These are phyloP conservation scores for Lecanicillium sp. DNA, from an alignment of 2,329 filamentous ascomycete genomes.

Conservation along the genomic window DNA sequence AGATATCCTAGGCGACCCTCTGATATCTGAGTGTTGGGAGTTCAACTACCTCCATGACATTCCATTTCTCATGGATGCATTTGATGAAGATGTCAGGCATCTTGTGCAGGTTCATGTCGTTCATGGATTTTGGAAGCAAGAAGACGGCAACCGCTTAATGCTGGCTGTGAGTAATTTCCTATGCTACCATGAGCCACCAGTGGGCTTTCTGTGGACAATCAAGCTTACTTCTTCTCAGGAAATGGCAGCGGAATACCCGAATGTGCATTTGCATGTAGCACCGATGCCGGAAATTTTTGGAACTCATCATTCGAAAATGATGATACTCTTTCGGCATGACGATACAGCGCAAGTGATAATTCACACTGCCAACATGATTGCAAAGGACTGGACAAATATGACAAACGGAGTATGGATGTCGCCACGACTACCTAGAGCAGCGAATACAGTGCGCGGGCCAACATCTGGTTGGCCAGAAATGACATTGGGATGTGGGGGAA, in stretches of 20 bases:
- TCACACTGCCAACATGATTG: constrained; percentile 89
- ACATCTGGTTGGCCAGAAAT: constrained; percentile 9
- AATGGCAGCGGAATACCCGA: constrained; percentile 51
- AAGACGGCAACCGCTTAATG: constrained; percentile 48
- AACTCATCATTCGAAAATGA: constrained; percentile 82
- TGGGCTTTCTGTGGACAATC: too few relatives aligned
- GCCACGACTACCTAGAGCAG: constrained; percentile 52
- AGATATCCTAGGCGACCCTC: constrained; percentile 64
- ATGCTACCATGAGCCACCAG: too few relatives aligned
- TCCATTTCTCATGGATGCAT: constrained; percentile 43
- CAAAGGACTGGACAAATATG: constrained; percentile 81
- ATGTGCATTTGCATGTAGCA: constrained; percentile 63
- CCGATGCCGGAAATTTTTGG: constrained; percentile 80
- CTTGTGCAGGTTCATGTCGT: constrained; percentile 46
- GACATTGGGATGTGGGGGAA: constrained; percentile 49
- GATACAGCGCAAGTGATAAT: constrained; percentile 71
- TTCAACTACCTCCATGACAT: constrained; percentile 62
- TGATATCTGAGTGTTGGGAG: constrained; percentile 64
- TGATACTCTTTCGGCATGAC: constrained; percentile 73
- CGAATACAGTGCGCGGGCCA: constrained; percentile 1
- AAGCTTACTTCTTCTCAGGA: constrained; percentile 43
- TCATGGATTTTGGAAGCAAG: constrained; percentile 58
- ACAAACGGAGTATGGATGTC: constrained; percentile 77
- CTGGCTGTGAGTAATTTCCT: constrained; percentile 50
- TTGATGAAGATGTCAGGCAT: constrained; percentile 41